Base-by-base conservation (phyloP, 2,329 filamentous ascomycete genomes). In the Scytalidium sp. region DNA sequence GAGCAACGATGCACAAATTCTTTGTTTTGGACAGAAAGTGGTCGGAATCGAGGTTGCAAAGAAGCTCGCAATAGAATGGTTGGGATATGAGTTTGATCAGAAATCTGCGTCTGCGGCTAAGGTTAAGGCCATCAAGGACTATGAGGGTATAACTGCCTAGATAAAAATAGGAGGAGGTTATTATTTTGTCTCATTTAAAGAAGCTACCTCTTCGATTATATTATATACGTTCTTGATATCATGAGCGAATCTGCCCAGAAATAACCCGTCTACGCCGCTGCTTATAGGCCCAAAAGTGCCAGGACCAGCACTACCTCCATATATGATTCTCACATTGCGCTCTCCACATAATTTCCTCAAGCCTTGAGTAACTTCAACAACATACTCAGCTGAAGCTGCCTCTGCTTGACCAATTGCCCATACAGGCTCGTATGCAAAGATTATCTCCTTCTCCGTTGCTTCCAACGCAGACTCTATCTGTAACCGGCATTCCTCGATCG, bases 11-110 rank as follows among this genome's bases (percentile, higher is more conserved):
- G 88, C 89, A 3, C 90, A 96, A 71, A 89, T 95, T 25, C 72
- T 95, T 54, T 95, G 90, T 66, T 85, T 95, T 76, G 90, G 90
- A 1, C 87, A 95, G 78, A 75, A 90, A 19, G 90, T 95, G 0
- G 80, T 95, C 41, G 90, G 90, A 0, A 67, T 94, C 43, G 90
- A 95, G 72, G 70, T 95, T 40, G 90, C 90, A 41, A 80, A 89
- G 60, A 76, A 88, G 61, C 67, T 96, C 59, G 89, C 84, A 0
- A 84, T 78, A 65, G 90, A 95, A 74, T 96, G 89, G 89, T 67
- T 95, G 27, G 86, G 82, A n/a, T 92, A 94, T 68, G 75, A 82
- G 51, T 94, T 94, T 70, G 90, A 95, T 67, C 73, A 60, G 56
- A 52, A 52, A 6, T 59, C 53, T 3, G 46, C 45, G 22, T 51